Percentiles rank a stretch among this genome's conserved stretches.
Evolutionary conservation across 495 filamentous ascomycete species (phyloP).

Genomic region (Penicillium canariense): DNA sequence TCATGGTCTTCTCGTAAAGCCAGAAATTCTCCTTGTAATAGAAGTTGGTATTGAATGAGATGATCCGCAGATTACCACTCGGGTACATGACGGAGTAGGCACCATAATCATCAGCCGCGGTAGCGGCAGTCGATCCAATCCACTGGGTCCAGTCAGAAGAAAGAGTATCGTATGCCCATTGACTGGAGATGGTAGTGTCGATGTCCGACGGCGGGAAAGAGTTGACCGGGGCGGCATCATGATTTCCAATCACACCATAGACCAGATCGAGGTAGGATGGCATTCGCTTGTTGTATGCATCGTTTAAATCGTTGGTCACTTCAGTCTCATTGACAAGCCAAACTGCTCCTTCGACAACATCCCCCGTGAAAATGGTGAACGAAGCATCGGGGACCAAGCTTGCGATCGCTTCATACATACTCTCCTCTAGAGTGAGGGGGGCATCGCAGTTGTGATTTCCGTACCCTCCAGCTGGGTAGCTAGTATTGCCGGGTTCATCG

Average conservation of each 20-base stretch:
- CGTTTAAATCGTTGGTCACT: constrained; percentile 40
- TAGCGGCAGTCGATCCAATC: constrained; percentile 40
- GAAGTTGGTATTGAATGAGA: constrained; percentile 55
- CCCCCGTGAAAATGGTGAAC: constrained; percentile 29
- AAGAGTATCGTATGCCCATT: constrained; percentile 53
- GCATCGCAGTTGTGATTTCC: constrained; percentile 52
- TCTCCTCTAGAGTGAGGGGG: constrained; percentile 49
- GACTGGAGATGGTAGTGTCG: constrained; percentile 33
- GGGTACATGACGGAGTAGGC: constrained; percentile 46
- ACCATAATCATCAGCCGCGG: constrained; percentile 42
- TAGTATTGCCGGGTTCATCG: constrained; percentile 42
- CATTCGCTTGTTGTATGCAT: constrained; percentile 36
- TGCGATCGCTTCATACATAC: constrained; percentile 50
- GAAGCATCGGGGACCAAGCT: constrained; percentile 17
- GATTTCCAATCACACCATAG: constrained; percentile 53
- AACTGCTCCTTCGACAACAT: constrained; percentile 26
- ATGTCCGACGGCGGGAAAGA: constrained; percentile 42
- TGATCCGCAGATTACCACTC: constrained; percentile 46
- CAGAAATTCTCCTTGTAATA: constrained; percentile 57
- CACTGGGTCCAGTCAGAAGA: constrained; percentile 46
- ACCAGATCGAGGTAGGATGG: constrained; percentile 36
- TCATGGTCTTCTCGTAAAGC: constrained; percentile 47
- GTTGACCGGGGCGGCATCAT: constrained; percentile 53
- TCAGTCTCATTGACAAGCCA: constrained; percentile 34
- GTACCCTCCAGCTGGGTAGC: constrained; percentile 43